phyloP scores from a whole-genome alignment of 2,329 filamentous ascomycete genomes.

The Stachybotrys chartarum region DNA sequence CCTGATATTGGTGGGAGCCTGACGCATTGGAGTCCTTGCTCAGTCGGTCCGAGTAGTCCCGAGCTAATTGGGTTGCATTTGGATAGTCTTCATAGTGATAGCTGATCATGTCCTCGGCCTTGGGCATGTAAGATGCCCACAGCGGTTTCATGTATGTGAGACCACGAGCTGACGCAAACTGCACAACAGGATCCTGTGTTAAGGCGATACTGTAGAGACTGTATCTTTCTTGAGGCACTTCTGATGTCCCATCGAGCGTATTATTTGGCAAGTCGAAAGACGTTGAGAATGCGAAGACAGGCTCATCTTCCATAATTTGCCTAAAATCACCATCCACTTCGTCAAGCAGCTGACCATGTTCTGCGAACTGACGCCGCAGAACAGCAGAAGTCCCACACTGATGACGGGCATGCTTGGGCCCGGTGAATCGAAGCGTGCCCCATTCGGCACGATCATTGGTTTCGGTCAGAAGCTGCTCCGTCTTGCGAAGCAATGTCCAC shows the following conservation, averaged over 20 bases:
- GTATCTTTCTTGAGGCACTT: constrained; percentile 21
- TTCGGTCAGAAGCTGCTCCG: constrained; percentile 69
- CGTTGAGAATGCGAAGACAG: constrained; percentile 74
- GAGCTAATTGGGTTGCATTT: constrained; percentile 54
- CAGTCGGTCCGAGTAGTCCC: constrained; percentile 67
- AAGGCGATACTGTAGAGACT: constrained; percentile 71
- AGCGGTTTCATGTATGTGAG: constrained; percentile 71
- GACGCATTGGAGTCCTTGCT: constrained; percentile 65
- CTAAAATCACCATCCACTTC: constrained; percentile 60
- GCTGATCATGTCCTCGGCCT: constrained; percentile 54
- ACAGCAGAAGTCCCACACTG: constrained; percentile 62
- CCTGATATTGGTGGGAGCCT: constrained; percentile 67
- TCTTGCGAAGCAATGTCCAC: constrained; percentile 54
- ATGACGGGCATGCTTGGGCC: constrained; percentile 58
- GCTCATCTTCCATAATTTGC: constrained; percentile 67
- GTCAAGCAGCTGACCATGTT: constrained; percentile 59
- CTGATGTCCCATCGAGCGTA: neutral
- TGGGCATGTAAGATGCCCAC: constrained; percentile 69
- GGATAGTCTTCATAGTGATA: constrained; percentile 73
- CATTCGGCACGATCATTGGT: constrained; percentile 70
- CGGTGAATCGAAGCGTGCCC: constrained; percentile 74
- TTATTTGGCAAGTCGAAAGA: constrained; percentile 43
- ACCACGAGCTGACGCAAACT: constrained; percentile 70
- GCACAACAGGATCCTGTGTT: constrained; percentile 70
- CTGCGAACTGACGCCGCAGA: constrained; percentile 63